Evolutionary conservation across 495 filamentous ascomycete species (phyloP), one percentile per base, ranked within the genome.

Genomic region (Penicillium alfredii): DNA sequence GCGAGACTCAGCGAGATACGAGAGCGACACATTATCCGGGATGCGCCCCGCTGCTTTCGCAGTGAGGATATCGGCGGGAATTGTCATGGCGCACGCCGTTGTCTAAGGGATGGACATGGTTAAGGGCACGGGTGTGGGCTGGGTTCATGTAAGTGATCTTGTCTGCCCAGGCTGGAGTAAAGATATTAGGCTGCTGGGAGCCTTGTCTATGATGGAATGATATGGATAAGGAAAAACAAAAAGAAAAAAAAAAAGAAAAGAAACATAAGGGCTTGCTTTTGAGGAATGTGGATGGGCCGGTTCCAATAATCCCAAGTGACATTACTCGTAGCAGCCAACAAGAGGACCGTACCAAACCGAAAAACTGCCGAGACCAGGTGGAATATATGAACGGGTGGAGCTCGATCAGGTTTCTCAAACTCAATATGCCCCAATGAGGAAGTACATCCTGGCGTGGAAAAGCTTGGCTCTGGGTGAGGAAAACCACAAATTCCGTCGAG

Each of bases 1-100:
- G 13, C 61, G 57, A 15, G 50, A 58, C 45, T 71, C 25, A 12
- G 61, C 51, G n/a, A 71, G 45, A 37, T 58, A 67, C n/a, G 52
- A 45, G 7, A 60, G 43, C 4, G 55, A 58, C 24, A 69, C 27
- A 16, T 42, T 49, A 22, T 38, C 26, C 6, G 64, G 65, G 27
- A 69, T 56, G 15, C 44, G 45, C 17, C 58, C 56, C 32, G 50
- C 48, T 35, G 53, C 51, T 21, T 51, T 9, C 6, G 58, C 58
- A 38, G 47, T 46, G 16, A 47, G 51, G 7, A 61, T 61, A 29
- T 61, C 51, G 26, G 42, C 32, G 4, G 57, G 55, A n/a, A 54
- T 45, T n/a, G 49, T 42, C 55, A 60, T 60, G 9, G n/a, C 13
- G 19, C 6, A 28, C n/a, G n/a, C n/a, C n/a, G n/a, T 21, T 6